Base-by-base conservation (phyloP, 78 protist genomes). In the Emiliania huxleyi region DNA sequence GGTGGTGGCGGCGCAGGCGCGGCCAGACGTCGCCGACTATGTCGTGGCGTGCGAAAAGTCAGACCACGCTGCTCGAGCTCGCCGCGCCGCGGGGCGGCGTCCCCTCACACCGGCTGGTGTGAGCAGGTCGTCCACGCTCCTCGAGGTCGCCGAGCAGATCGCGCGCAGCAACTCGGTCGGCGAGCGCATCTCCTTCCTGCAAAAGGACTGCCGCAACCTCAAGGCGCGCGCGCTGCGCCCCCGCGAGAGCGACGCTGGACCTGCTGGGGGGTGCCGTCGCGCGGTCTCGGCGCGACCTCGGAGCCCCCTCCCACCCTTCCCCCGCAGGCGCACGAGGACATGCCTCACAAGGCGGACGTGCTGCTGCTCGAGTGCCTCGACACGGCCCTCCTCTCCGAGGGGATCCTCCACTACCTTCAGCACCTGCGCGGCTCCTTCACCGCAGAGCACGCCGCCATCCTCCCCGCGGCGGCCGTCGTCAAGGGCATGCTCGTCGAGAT, bases 401-500 rank as follows among this genome's bases (percentile, higher is more conserved):
- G 85, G 46, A 40, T 77, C 48, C 85, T 77, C 18, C 85, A 77
- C 46, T 77, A 77, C 85, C 35, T 77, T 23, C 85, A 77, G 85
- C 85, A 77, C 85, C 85, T 77, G 35, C 85, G 85, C 85, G 48
- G 46, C 48, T 1, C 23, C 19, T 77, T 40, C 29, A 35, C 46
- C 33, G 23, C 11, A 22, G 48, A 2, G 18, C 2, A 40, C 46
- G 44, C n/a, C 8, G 37, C 35, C 48, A 35, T 77, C n/a, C 2
- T 77, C 48, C 85, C 85, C 29, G 85, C 46, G 48, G 85, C 85
- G 26, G 85, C 33, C 33, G 85, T 77, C 46, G n/a, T 77, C 23
- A 77, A 77, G 46, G 85, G 85, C n/a, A 77, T 77, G 85, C 85
- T 77, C 2, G 85, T 77, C 48, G 85, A 77, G 85, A 4, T 77